Percentiles rank a stretch among this genome's conserved stretches.
Conservation (phyloP, 2,329 filamentous ascomycete genomes). For the Samsoniella hepiali region DNA sequence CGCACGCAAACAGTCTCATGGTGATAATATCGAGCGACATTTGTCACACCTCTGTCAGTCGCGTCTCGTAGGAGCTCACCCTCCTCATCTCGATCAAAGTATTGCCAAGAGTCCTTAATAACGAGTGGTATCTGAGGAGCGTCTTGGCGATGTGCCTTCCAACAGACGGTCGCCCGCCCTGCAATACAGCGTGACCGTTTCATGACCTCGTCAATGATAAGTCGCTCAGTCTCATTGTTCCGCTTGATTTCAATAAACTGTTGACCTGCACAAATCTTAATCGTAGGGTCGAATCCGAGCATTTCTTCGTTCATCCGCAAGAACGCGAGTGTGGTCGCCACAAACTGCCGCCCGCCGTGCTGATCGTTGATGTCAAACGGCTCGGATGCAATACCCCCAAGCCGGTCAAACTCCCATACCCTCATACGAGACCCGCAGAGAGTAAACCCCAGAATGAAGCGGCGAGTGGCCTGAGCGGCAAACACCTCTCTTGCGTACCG, state of each 20-base stretch:
- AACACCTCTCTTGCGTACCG: conserved; percentile 45
- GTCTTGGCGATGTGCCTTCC: conserved; percentile 39
- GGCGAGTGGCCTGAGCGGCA: conserved; percentile 37
- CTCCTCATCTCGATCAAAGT: conserved; percentile 39
- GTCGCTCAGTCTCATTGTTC: conserved; percentile 34
- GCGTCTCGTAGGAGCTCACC: conserved; percentile 37
- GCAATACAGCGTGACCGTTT: conserved; percentile 33
- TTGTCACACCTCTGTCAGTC: conserved; percentile 34
- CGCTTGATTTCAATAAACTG: conserved; percentile 29
- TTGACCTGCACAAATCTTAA: no score
- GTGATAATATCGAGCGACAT: conserved; percentile 43
- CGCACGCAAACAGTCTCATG: conserved; percentile 38
- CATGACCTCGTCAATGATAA: conserved; percentile 40
- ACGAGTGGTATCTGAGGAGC: conserved; percentile 35
- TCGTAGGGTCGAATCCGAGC: conserved; percentile 43
- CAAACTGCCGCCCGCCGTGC: conserved; percentile 32
- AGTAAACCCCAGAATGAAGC: conserved; percentile 48
- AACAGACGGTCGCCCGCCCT: conserved; percentile 42
- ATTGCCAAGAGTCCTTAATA: conserved; percentile 46
- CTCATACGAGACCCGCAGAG: conserved; percentile 44
- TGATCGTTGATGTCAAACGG: conserved; percentile 45
- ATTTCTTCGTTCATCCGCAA: conserved; percentile 38
- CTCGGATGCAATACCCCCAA: conserved; percentile 43
- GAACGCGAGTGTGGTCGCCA: conserved; percentile 40
- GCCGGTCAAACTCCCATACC: conserved; percentile 44